A percentile compares a stretch with the other conserved stretches of the same genome.
phyloP scores from a whole-genome alignment of 1,139 yeast species.

The Diutina sp. region DNA sequence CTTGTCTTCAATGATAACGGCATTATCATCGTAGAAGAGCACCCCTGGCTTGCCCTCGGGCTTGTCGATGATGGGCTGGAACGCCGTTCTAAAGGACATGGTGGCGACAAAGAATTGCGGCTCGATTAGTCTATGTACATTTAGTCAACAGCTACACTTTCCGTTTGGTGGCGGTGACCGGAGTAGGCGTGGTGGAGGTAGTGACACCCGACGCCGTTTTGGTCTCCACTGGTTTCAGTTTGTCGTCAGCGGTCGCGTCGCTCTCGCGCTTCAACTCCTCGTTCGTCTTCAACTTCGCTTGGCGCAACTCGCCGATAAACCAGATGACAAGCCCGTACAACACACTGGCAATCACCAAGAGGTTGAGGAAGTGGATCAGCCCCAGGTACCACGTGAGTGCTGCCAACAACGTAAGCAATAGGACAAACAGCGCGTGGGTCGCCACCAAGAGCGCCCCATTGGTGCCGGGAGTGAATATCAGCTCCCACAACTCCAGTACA shows the following conservation, averaged over 20 bases:
- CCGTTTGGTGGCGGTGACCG: neutral
- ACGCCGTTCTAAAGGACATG: constrained; percentile 15
- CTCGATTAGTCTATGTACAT: neutral
- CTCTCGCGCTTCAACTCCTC: constrained; percentile 17
- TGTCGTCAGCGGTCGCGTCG: neutral
- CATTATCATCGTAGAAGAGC: constrained; percentile 36
- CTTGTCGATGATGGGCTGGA: constrained; percentile 20
- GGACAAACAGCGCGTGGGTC: constrained; percentile 56
- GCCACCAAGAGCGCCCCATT: constrained; percentile 79
- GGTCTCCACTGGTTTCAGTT: neutral
- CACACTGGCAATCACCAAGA: constrained; percentile 54
- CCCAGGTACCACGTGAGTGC: constrained; percentile 49
- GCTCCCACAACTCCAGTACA: constrained; percentile 70
- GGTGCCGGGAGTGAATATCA: constrained; percentile 90
- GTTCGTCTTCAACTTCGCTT: constrained; percentile 32
- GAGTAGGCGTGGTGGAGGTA: neutral
- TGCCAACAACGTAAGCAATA: constrained; percentile 38
- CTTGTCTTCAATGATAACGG: constrained; percentile 43
- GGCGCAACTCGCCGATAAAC: constrained; percentile 67
- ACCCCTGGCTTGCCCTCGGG: constrained; percentile 14
- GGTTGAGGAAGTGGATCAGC: constrained; percentile 67
- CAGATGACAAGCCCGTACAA: constrained; percentile 78
- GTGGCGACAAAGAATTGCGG: neutral
- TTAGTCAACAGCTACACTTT: neutral
- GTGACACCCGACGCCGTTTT: neutral